phyloP scores from a whole-genome alignment of 2,329 filamentous ascomycete species.

The Acephala macrosclerotiorum region DNA sequence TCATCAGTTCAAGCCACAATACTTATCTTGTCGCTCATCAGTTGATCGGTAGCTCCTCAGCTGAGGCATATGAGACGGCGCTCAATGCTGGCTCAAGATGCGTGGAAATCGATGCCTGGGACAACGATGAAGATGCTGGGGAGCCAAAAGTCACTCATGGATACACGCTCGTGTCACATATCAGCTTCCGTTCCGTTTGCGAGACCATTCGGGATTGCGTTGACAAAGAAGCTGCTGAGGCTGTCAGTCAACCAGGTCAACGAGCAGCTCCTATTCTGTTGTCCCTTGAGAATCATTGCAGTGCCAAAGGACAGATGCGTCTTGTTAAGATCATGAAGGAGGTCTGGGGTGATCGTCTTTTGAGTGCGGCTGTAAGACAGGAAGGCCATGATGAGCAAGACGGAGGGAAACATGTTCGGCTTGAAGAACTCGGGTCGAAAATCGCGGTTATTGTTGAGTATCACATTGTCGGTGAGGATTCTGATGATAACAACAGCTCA shows the following conservation, averaged over 20 bases:
- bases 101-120: slow-evolving; percentile 79
- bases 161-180: slow-evolving; percentile 71
- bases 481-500: slow-evolving; percentile 49
- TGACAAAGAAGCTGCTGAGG: slow-evolving; percentile 61
- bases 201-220: slow-evolving; percentile 69
- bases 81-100: slow-evolving; percentile 70
- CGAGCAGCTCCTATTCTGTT: slow-evolving; percentile 65
- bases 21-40: slow-evolving; percentile 76
- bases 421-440: slow-evolving; percentile 66
- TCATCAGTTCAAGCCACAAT: slow-evolving; percentile 77
- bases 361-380: slow-evolving; percentile 63
- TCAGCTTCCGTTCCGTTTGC: slow-evolving; percentile 70
- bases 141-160: slow-evolving; percentile 77
- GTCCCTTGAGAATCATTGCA: slow-evolving; percentile 74
- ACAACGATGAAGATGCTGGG: slow-evolving; percentile 63
- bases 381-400: slow-evolving; percentile 63
- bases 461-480: slow-evolving; percentile 61
- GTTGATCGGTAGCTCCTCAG: slow-evolving; percentile 68
- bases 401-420: slow-evolving; percentile 59
- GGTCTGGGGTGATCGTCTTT: slow-evolving; percentile 65
- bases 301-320: slow-evolving; percentile 62
- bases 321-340: slow-evolving; percentile 72
- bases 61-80: slow-evolving; percentile 68
- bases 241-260: slow-evolving; percentile 48
- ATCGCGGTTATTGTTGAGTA: slow-evolving; percentile 74